Conservation (phyloP, 306 rosid genomes). For the Styphnolobium japonicum region DNA sequence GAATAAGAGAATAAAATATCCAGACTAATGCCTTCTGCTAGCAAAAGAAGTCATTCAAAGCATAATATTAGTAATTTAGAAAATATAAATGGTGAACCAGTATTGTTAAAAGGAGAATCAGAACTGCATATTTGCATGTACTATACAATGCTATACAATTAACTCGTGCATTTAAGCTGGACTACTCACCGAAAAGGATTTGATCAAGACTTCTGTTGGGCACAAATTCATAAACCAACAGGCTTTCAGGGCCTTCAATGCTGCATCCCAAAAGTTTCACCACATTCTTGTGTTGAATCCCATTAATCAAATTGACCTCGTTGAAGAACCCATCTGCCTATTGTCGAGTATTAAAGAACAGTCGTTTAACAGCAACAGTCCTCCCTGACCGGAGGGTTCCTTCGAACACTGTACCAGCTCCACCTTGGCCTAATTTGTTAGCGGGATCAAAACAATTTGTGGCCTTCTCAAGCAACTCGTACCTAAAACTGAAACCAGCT, state of each 20-base stretch:
- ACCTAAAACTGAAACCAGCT: conserved; percentile 43
- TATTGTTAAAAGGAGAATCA: background rate
- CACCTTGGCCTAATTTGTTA: conserved; percentile 53
- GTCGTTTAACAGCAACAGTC: conserved; percentile 58
- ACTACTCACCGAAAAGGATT: conserved; percentile 45
- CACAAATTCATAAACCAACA: conserved; percentile 64
- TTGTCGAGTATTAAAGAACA: conserved; percentile 50
- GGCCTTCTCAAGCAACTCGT: conserved; percentile 54
- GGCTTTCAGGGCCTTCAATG: conserved; percentile 75
- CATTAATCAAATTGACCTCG: conserved; percentile 53
- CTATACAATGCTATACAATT: background rate
- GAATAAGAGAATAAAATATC: too few relatives aligned
- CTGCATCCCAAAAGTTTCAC: conserved; percentile 69
- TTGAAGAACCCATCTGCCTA: conserved; percentile 68
- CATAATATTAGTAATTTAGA: background rate
- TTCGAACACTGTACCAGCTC: conserved; percentile 57
- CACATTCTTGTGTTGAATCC: conserved; percentile 58
- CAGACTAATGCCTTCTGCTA: background rate
- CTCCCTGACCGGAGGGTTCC: conserved; percentile 58
- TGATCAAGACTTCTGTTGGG: conserved; percentile 62
- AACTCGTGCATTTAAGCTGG: background rate
- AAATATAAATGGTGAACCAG: background rate
- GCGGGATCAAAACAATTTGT: conserved; percentile 38
- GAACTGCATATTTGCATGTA: background rate
- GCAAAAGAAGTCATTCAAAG: too few relatives aligned